Evolutionary conservation across 768 basidiomycete species (phyloP), one percentile per base, ranked within the genome.

Genomic region (Panellus pusillus): DNA sequence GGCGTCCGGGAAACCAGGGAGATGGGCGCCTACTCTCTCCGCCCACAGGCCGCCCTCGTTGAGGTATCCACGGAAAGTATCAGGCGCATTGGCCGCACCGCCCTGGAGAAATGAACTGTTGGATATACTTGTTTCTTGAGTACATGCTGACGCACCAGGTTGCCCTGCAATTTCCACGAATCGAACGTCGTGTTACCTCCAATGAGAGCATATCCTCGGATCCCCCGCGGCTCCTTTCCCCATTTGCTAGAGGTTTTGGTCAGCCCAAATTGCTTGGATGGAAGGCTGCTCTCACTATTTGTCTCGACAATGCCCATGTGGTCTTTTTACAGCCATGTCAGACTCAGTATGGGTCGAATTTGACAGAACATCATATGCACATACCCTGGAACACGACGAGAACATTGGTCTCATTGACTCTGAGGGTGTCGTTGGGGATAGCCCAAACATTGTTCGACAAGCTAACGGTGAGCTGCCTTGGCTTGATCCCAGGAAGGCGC

Each of bases 41-140:
- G 73, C 75, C 50, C 74, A 78, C 6, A 79, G 61, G 1, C 78
- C 79, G 12, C 80, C 80, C 66, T 79, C 79, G 52, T 81, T 81
- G 42, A 78, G 63, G 43, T 80, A 76, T 24, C 79, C 79, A 18
- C 79, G 68, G 53, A 70, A 71, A 13, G 72, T 72, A 56, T 81
- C 79, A 9, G 76, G 73, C 17, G 74, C 58, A 24, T 70, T 57
- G 11, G 68, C 67, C 18, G 74, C 74, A 6, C 74, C 72, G 12
- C 75, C 75, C 72, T 72, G 47, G 50, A 45, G 13, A 20, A 36
- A 41, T 9, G 15, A 54, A 11, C 36, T 29, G 2, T 6, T 24
- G 6, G 24, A 24, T 24, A 6, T 42, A 31, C 3, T 35, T 35
- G 24, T 31, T 7, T 42, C 3, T 35, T 14, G 20, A 18, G 18